phyloP scores from a whole-genome alignment of 2,329 filamentous ascomycete species.

The Nothophoma quercina region DNA sequence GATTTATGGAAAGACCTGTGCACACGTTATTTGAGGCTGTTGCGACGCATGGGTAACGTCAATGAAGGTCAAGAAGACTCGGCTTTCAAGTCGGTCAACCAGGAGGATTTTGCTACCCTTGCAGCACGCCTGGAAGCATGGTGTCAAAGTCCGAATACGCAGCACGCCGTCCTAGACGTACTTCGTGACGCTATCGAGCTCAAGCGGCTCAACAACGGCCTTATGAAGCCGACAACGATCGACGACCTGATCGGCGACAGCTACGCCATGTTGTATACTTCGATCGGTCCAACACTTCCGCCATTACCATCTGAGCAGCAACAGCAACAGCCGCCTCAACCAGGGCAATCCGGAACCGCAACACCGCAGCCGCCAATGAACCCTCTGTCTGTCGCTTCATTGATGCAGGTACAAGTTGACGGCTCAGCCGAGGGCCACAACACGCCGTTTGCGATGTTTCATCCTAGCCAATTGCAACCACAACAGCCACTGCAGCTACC shows the following conservation, averaged over 20 bases:
- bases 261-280: constrained; percentile 78
- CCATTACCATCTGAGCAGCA: constrained; percentile 54
- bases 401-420: constrained; percentile 46
- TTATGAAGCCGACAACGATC: constrained; percentile 85
- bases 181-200: constrained; percentile 72
- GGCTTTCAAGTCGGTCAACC: constrained; percentile 68
- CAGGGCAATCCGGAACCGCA: constrained; percentile 3
- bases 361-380: constrained; percentile 20
- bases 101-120: constrained; percentile 69
- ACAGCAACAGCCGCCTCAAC: constrained; percentile 27
- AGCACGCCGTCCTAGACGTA: constrained; percentile 64
- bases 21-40: constrained; percentile 63
- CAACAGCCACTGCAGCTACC: constrained; percentile 20
- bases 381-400: constrained; percentile 38
- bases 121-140: constrained; percentile 68
- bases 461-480: constrained; percentile 35
- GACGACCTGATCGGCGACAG: constrained; percentile 94
- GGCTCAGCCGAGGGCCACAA: constrained; percentile 29
- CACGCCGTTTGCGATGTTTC: constrained; percentile 36
- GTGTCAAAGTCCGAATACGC: constrained; percentile 59
- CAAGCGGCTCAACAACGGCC: constrained; percentile 81
- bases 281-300: constrained; percentile 68
- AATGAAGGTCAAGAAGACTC: constrained; percentile 69
- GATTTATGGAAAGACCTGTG: constrained; percentile 70
- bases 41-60: constrained; percentile 65